Base-by-base conservation (phyloP, 306 rosid genomes). In the Acmispon strigosus region DNA sequence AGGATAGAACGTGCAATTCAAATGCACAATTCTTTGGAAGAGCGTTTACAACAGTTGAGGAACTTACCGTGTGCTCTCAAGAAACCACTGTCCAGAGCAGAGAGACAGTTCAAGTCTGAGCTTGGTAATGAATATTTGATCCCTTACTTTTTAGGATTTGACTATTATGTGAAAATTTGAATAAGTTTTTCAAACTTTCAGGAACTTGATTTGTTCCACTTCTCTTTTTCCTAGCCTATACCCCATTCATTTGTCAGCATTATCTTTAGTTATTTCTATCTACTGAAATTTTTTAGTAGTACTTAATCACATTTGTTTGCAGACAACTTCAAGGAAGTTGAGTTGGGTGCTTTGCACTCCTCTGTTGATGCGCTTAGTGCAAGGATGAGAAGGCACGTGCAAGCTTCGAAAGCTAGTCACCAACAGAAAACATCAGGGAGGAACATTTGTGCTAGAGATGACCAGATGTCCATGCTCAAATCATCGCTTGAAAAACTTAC, bases 61-160 rank as follows among this genome's bases (percentile, higher is more conserved):
- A 82, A 79, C 66, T 85, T 95, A 66, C 97, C 90, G 24, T 91
- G 86, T 57, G 87, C 83, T 76, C 86, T 87, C 80, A 89, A 78
- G 69, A 91, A 79, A 81, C 99, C 99, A 27, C 79, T 91, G 75
- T 91, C 97, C 55, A 87, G 79, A 80, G 96, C 99, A 51, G 97
- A 95, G 80, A 84, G 84, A 41, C 87, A 86, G 55, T 91, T 91
- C 78, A 89, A 91, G 74, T 85, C 84, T 43, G 90, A 92, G 73
- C 96, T 95, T 50, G 99, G 99, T 95, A 95, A 83, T 73, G 52
- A 74, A 24, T 80, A 22, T 43, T 76, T 32, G 10, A 75, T 75
- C 65, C 72, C 61, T 37, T 39, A 47, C 64, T 42, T 39, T 69
- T 57, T 10, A 77, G 36, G 43, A 17, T 52, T 10, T 18, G 13